Evolutionary conservation across 495 filamentous ascomycete species (phyloP), one percentile per base, ranked within the genome.

Genomic region (Haplographium delicatum): DNA sequence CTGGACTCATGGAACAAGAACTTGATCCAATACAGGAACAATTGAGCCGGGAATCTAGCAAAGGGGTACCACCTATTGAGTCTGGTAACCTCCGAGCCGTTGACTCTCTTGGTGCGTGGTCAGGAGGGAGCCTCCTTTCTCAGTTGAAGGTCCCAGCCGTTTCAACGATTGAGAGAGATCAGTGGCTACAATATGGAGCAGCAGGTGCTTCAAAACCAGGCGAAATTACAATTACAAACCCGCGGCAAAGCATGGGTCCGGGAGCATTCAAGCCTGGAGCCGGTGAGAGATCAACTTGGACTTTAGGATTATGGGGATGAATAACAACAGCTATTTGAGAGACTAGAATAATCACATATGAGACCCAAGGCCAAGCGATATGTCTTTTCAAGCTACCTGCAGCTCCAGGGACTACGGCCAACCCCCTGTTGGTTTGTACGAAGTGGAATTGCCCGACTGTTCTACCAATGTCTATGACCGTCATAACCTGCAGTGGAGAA

Each of bases 61-160:
- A 78, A 53, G 70, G 68, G 30, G 62, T 61, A 0, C 66, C 67
- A 6, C 69, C 73, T 0, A 59, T 76, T 37, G 39, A 72, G 1
- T 62, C 68, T 15, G 88, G 86, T 5, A 63, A 78, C 15, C 66
- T 96, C 19, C 78, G 88, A 2, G 86, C 84, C 13, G 70, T 96
- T 10, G 86, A 94, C 59, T 88, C 85, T 4, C 70, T 97, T 0
- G 93, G 93, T 0, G 72, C 88, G 5, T 98, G 93, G 91, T 81
- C 83, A 28, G 93, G 93, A 15, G 90, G 83, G 4, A 95, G 89
- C 68, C 62, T 98, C 44, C 67, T 91, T 2, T 83, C 84, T 0
- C 82, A 82, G 43, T 68, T 95, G 56, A 90, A 90, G 56, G 73
- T 93, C 22, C 81, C 81, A 23, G 85, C 89, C 0, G 70, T 90